Evolutionary conservation across 2,329 filamentous ascomycete genomes (phyloP).

Genomic region (Neonectria ditissima): DNA sequence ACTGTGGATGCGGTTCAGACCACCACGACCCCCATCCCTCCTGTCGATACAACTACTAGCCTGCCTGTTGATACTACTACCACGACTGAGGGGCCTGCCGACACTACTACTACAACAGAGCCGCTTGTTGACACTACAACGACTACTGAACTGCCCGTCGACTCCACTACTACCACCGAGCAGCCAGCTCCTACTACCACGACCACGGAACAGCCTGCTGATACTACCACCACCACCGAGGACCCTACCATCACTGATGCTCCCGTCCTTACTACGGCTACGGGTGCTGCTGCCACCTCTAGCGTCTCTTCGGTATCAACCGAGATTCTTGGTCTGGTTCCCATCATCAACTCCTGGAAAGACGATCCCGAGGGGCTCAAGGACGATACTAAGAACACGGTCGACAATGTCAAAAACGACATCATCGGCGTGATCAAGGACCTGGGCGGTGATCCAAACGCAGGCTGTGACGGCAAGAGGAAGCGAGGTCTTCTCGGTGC

Average conservation of each 20-base stretch:
- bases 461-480: constrained; percentile 25
- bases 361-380: constrained; percentile 25
- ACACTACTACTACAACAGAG: constrained; percentile 10
- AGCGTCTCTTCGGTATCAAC: constrained; percentile 32
- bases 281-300: constrained; percentile 29
- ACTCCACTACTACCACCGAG: constrained; percentile 1
- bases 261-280: constrained; percentile 25
- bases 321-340: constrained; percentile 29
- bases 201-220: not conserved
- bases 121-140: not conserved
- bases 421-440: constrained; percentile 24
- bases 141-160: constrained; percentile 4
- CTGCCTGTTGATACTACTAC: not conserved
- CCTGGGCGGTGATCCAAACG: constrained; percentile 27
- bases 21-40: not conserved
- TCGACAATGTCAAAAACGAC: constrained; percentile 25
- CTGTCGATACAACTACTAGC: not conserved
- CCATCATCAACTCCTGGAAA: constrained; percentile 35
- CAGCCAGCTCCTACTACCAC: constrained; percentile 2
- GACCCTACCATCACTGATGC: constrained; percentile 28
- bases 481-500: constrained; percentile 31
- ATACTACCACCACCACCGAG: constrained; percentile 2
- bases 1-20: constrained; percentile 1
- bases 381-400: constrained; percentile 31
- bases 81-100: not conserved